phyloP scores from a whole-genome alignment of 345 rosid species.

The Arabidopsis arenosa region DNA sequence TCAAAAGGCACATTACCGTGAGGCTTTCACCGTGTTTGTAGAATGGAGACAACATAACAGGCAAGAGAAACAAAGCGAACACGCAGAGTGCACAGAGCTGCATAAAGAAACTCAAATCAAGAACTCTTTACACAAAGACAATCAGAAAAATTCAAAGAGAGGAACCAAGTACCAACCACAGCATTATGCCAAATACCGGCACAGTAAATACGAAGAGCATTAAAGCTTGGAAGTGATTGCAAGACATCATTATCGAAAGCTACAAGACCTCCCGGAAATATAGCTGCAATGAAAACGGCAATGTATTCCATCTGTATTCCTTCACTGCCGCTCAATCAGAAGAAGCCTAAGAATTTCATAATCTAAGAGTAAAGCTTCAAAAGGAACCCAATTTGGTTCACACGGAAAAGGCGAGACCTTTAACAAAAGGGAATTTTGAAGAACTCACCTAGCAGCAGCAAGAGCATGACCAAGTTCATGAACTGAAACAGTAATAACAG shows the following conservation, averaged over 20 bases:
- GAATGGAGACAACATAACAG: slow-evolving; percentile 62
- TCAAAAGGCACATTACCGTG: slow-evolving; percentile 43
- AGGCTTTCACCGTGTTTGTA: slow-evolving; percentile 66
- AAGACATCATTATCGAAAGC: slow-evolving; percentile 75
- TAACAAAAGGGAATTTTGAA: neutral
- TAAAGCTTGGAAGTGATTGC: slow-evolving; percentile 55
- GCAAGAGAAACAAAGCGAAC: slow-evolving; percentile 59
- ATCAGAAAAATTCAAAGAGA: neutral
- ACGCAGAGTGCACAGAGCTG: slow-evolving; percentile 78
- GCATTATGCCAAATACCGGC: slow-evolving; percentile 99
- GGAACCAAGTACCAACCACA: slow-evolving; percentile 51
- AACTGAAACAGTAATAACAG: slow-evolving; percentile 69
- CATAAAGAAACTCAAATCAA: slow-evolving; percentile 18
- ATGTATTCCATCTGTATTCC: slow-evolving; percentile 80
- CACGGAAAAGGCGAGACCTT: slow-evolving; percentile 18
- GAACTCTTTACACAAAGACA: neutral
- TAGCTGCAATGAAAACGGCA: slow-evolving; percentile 77
- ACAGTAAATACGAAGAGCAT: slow-evolving; percentile 77
- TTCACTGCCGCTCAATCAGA: slow-evolving; percentile 75
- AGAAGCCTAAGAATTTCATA: slow-evolving; percentile 45
- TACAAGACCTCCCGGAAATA: slow-evolving; percentile 93
- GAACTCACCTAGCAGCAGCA: slow-evolving; percentile 81
- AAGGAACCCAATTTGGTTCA: neutral
- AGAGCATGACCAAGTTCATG: slow-evolving; percentile 94
- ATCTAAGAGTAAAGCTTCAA: slow-evolving; percentile 25